Base-by-base conservation (phyloP, 2,329 filamentous ascomycete species). In the Hypoxylon sp. region DNA sequence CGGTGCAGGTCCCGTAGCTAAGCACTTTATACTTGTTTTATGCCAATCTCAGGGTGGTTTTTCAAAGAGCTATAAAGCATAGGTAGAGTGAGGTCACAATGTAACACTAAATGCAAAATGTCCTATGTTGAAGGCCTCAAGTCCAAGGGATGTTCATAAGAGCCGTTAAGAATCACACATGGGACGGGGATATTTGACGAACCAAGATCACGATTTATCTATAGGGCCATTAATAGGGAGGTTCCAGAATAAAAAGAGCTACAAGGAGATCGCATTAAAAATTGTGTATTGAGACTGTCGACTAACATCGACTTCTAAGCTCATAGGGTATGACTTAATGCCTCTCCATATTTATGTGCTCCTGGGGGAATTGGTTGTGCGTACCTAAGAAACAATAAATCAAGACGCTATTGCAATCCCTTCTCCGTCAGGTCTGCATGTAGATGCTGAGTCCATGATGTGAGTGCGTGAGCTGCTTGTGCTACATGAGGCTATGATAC, bases 401-500 rank as follows among this genome's bases (percentile, higher is more conserved):
- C 5, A 3, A 5, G 26, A 29, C 1, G 8, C 8, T 6, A 6
- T 29, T 6, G 26, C 5, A 29, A 29, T 6, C 5, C 3, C 5
- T 29, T n/a, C 26, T 29, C 26, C 8, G 22, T 14, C 26, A 26
- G 39, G 19, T 4, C 5, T 29, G 14, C 11, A 46, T 24, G 26
- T 46, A 33, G 26, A 35, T 54, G n/a, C 2, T 11, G 26, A 35
- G 17, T 48, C 24, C 24, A 19, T 46, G 47, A 63, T 17, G 51
- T 52, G 5, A 63, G 29, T 24, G 51, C 35, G 8, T n/a, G 60
- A 44, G 31, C 44, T 10, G 31, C 33, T 10, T 19, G 29, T n/a
- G 60, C 42, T 17, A 58, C n/a, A 37, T 53, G 53, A 51, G 52
- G 35, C 1, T 17, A 37, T 6, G 52, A 1, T 58, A 35, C 53